Evolutionary conservation across 345 rosid genomes (phyloP).

Genomic region (Bretschneidera sinensis): DNA sequence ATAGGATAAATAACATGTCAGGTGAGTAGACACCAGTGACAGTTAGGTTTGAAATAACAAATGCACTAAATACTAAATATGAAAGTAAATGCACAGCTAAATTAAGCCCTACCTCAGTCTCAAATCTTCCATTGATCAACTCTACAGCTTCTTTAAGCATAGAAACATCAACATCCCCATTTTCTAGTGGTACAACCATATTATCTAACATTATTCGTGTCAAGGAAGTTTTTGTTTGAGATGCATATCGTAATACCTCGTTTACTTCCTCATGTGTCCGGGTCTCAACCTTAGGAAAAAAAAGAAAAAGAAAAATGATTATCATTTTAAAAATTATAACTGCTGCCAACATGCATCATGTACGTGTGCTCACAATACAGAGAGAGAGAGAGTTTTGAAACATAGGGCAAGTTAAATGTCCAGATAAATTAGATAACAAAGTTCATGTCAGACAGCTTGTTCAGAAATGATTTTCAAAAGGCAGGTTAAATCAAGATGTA

Average conservation of each 20-base stretch:
- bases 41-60: background rate
- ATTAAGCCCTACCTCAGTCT: constrained; percentile 61
- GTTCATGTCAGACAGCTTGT: constrained; percentile 1
- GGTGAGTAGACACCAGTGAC: background rate
- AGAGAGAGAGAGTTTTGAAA: background rate
- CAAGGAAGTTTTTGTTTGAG: constrained; percentile 49
- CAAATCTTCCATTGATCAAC: constrained; percentile 64
- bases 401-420: background rate
- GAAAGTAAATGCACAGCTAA: constrained; percentile 4
- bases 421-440: constrained; percentile 2
- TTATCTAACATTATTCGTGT: constrained; percentile 93
- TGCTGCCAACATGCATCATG: background rate
- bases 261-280: constrained; percentile 80
- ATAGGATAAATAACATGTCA: too few relatives aligned
- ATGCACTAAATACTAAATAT: background rate
- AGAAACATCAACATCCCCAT: constrained; percentile 78
- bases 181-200: constrained; percentile 82
- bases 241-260: constrained; percentile 59
- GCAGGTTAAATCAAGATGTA: background rate
- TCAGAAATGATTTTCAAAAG: constrained; percentile 5
- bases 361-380: background rate
- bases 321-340: background rate
- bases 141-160: constrained; percentile 81
- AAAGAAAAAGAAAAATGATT: constrained; percentile 2
- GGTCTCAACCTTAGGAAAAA: constrained; percentile 67